phyloP scores from a whole-genome alignment of 257 asterid genomes.

The Verbena officinalis region DNA sequence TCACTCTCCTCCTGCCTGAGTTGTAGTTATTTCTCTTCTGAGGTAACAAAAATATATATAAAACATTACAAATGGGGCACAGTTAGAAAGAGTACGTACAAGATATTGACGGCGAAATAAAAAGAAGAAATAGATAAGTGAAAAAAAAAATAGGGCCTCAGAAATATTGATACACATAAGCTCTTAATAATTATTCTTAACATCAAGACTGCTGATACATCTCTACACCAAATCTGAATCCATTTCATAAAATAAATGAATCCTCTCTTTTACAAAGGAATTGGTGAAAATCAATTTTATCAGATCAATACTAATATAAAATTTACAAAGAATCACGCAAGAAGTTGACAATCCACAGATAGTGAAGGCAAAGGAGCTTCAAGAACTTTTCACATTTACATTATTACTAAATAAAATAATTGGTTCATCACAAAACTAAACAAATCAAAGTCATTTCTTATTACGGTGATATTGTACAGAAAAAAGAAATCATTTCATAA shows the following conservation, averaged over 20 bases:
- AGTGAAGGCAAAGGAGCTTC: neutral
- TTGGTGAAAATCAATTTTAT: neutral
- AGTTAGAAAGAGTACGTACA: neutral
- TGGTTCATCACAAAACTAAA: neutral
- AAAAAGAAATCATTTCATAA: too few relatives aligned
- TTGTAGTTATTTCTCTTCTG: constrained; percentile 69
- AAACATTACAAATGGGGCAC: neutral
- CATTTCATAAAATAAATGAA: constrained; percentile 9
- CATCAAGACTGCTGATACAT: neutral
- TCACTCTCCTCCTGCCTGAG: constrained; percentile 61
- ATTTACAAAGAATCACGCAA: constrained; percentile 1
- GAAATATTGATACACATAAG: too few relatives aligned
- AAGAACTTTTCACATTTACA: constrained; percentile 5
- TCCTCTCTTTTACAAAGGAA: too few relatives aligned
- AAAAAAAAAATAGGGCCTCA: too few relatives aligned
- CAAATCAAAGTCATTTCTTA: neutral
- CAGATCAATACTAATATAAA: neutral
- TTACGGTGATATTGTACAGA: too few relatives aligned
- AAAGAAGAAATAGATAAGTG: too few relatives aligned
- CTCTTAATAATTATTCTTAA: constrained; percentile 4
- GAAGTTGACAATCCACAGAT: constrained; percentile 8
- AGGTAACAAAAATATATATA: constrained; percentile 24
- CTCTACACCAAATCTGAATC: constrained; percentile 4
- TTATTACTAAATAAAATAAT: neutral
- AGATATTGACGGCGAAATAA: constrained; percentile 8